Base-by-base conservation (phyloP, 1,284 basidiomycete species). In the Pascua sp. region DNA sequence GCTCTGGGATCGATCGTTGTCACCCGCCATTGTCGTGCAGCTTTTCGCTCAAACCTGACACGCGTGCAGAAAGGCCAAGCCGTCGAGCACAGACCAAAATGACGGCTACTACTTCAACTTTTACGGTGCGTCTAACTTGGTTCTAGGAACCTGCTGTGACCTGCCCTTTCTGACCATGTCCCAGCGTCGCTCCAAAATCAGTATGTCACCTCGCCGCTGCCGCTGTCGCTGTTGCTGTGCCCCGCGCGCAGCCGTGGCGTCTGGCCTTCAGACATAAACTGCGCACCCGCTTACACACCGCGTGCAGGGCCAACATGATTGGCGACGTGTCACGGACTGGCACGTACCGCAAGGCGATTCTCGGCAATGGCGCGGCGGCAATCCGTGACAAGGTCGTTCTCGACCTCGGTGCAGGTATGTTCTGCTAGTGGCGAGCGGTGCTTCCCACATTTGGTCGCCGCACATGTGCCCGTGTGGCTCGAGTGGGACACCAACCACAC, bases 391-490 rank as follows among this genome's bases (percentile, higher is more conserved):
- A 77, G 57, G 57, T 63, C 0, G 78, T 79, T 9, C 64, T 78
- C 44, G 80, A 81, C 53, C 74, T 81, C 17, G 80, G 80, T 38
- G 80, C 80, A 1, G 76, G 75, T 77, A 38, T 49, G 73, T 65
- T 5, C 11, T 4, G 17, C 10, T 2, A 7, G 24, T 32, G 24
- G 24, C 24, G 24, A 32, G 24, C 37, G 3, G 24, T 32, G 24
- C 3, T 32, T 32, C 24, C 24, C 24, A 32, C 24, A 32, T 32
- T 32, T 5, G 2, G 37, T 42, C 5, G 0, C 4, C n/a, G 40
- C 11, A 3, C 15, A 17, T 32, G 24, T 32, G 24, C 24, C 15
- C 15, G 15, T n/a, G 10, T 15, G 11, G 11, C 8, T 11, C 1
- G 18, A 32, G 11, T 32, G 44, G 18, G 44, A 32, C 10, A 11